A percentile compares a stretch with the other conserved stretches of the same genome.
Conservation (phyloP, 2,329 filamentous ascomycete species). For the Trichoderma harzianum region DNA sequence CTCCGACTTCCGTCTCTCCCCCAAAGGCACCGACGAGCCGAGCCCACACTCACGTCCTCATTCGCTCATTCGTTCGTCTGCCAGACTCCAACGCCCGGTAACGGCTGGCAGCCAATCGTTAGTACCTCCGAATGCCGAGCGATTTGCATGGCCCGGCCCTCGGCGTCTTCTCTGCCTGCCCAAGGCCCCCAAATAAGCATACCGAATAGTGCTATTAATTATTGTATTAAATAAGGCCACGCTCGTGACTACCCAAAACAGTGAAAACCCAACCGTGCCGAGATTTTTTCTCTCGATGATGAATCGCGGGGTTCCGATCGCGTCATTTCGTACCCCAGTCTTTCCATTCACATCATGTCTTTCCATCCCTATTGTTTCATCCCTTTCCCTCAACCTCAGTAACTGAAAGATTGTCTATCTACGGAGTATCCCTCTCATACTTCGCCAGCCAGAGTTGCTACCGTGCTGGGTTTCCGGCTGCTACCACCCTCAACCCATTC, state of each 20-base stretch:
- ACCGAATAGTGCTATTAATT: conserved; percentile 3
- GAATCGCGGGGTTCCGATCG: conserved; percentile 21
- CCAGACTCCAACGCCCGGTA: neutral
- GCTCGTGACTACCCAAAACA: conserved; percentile 16
- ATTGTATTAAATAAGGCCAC: conserved; percentile 14
- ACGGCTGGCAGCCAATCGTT: conserved; percentile 1
- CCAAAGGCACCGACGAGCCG: conserved; percentile 10
- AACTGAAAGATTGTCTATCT: neutral
- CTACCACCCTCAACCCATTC: conserved; percentile 66
- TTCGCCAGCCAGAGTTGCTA: conserved; percentile 33
- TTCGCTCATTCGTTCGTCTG: neutral
- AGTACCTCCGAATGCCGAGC: conserved; percentile 17
- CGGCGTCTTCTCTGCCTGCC: neutral
- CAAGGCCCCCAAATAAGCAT: conserved; percentile 3
- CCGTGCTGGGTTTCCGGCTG: conserved; percentile 50
- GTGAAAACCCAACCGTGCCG: conserved; percentile 11
- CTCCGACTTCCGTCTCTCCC: conserved; percentile 19
- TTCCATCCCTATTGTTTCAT: neutral
- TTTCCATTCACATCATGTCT: neutral
- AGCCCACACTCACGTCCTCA: conserved; percentile 1
- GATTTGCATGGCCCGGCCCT: neutral
- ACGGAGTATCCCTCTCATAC: conserved; percentile 24
- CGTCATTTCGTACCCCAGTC: conserved; percentile 20
- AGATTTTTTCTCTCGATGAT: conserved; percentile 19
- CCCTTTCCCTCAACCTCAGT: neutral